phyloP scores from a whole-genome alignment of 75 land plant species.

The Selaginella moellendorffii region DNA sequence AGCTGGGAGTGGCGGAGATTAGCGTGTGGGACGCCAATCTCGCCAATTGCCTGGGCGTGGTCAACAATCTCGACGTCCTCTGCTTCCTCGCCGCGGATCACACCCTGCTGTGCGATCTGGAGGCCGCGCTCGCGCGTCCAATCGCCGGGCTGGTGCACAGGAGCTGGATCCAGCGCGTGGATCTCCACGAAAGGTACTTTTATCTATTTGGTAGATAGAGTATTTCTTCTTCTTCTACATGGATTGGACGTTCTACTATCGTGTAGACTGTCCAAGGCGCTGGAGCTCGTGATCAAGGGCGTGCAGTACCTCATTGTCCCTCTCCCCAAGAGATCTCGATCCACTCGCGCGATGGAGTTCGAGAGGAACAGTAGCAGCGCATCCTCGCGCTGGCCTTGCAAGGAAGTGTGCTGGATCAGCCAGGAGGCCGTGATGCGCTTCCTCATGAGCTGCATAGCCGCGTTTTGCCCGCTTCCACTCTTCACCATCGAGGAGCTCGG shows the following conservation, averaged over 20 bases:
- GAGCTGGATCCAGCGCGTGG: background rate
- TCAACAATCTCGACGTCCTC: background rate
- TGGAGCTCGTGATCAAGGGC: constrained; percentile 73
- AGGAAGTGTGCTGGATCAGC: background rate
- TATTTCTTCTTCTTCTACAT: background rate
- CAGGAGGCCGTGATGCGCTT: background rate
- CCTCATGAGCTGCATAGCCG: background rate
- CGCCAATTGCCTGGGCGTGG: background rate
- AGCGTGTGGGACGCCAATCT: background rate
- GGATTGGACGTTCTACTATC: background rate
- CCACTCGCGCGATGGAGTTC: constrained; percentile 47
- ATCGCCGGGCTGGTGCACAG: background rate
- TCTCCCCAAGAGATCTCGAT: constrained; percentile 35
- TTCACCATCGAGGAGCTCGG: background rate
- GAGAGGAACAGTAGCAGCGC: constrained; percentile 12
- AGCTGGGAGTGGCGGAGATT: background rate
- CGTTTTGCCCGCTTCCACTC: background rate
- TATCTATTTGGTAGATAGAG: background rate
- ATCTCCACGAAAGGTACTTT: background rate
- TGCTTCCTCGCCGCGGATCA: background rate
- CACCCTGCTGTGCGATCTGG: background rate
- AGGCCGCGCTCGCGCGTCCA: background rate
- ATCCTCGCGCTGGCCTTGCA: background rate
- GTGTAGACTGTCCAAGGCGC: constrained; percentile 45
- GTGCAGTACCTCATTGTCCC: constrained; percentile 50